Percentiles rank a stretch among this genome's conserved stretches.
Evolutionary conservation across 805 yeast genomes (phyloP).

Genomic region (Yarrowia keelungensis): DNA sequence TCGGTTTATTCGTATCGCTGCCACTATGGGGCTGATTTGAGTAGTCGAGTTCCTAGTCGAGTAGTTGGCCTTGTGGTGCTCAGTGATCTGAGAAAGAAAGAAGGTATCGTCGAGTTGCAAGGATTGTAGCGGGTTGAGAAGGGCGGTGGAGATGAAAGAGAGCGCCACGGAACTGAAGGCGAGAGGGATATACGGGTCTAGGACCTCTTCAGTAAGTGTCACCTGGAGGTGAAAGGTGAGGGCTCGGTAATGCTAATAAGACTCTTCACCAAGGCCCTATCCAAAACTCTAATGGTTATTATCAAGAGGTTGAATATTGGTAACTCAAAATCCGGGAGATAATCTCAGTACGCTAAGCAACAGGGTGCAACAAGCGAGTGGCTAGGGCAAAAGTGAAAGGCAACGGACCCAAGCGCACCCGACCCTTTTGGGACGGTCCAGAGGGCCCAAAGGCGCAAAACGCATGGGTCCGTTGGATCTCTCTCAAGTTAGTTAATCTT

Average conservation of each 20-base stretch:
- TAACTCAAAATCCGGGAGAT: constrained; percentile 37
- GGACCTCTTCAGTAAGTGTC: constrained; percentile 28
- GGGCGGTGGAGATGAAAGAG: too few species aligned
- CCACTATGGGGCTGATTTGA: too few species aligned
- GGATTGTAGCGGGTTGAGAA: too few species aligned
- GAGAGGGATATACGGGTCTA: background rate
- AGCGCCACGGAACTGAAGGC: too few species aligned
- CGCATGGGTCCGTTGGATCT: too few species aligned
- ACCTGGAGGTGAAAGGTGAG: constrained; percentile 37
- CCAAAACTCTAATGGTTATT: constrained; percentile 35
- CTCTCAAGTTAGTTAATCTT: constrained; percentile 5
- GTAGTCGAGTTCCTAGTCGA: too few species aligned
- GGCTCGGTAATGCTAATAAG: constrained; percentile 26
- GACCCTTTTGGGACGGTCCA: constrained; percentile 20
- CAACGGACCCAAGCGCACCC: constrained; percentile 5
- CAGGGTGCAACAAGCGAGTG: constrained; percentile 35
- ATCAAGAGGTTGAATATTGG: constrained; percentile 34
- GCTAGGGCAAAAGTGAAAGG: constrained; percentile 8
- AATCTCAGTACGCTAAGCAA: constrained; percentile 37
- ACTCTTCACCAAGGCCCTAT: constrained; percentile 38
- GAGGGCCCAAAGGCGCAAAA: too few species aligned
- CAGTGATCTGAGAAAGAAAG: too few species aligned
- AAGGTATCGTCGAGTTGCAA: too few species aligned
- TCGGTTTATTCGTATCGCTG: too few species aligned
- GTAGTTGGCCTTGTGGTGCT: too few species aligned